phyloP scores from a whole-genome alignment of 352 stramenopile genomes.

The Albugo laibachii region DNA sequence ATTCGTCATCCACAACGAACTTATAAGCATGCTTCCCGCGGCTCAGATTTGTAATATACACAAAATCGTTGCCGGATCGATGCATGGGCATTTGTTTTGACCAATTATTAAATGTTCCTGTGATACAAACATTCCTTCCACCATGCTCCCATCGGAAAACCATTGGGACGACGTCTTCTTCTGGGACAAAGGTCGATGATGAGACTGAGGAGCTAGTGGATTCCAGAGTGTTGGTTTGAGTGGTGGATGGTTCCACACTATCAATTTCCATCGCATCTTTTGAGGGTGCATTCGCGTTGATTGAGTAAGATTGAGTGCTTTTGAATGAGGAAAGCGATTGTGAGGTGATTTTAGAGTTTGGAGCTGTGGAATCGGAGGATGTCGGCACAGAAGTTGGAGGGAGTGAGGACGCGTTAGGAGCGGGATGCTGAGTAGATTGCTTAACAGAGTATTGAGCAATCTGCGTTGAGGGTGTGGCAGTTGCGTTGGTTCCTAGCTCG shows the following conservation, averaged over 20 bases:
- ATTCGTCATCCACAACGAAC: constrained; percentile 99
- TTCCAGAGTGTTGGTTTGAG: constrained; percentile 1
- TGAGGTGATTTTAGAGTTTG: not conserved
- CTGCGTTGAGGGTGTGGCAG: not conserved
- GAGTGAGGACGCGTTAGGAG: not conserved
- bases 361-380: not conserved
- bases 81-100: constrained; percentile 98
- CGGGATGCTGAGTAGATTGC: not conserved
- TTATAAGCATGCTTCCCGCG: constrained; percentile 98
- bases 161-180: constrained; percentile 70
- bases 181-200: not conserved
- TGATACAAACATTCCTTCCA: constrained; percentile 93
- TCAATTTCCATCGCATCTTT: constrained; percentile 9
- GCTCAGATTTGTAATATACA: constrained; percentile 97
- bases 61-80: constrained; percentile 98
- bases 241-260: constrained; percentile 1
- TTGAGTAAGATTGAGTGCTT: not conserved
- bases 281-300: not conserved
- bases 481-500: not conserved
- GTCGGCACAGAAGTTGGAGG: not conserved
- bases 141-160: constrained; percentile 99
- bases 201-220: not conserved
- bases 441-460: not conserved
- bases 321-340: not conserved
- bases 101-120: constrained; percentile 99